These are phyloP conservation scores for Calonectria henricotiae DNA, from an alignment of 2,329 filamentous ascomycete genomes.

Conservation along the genomic window DNA sequence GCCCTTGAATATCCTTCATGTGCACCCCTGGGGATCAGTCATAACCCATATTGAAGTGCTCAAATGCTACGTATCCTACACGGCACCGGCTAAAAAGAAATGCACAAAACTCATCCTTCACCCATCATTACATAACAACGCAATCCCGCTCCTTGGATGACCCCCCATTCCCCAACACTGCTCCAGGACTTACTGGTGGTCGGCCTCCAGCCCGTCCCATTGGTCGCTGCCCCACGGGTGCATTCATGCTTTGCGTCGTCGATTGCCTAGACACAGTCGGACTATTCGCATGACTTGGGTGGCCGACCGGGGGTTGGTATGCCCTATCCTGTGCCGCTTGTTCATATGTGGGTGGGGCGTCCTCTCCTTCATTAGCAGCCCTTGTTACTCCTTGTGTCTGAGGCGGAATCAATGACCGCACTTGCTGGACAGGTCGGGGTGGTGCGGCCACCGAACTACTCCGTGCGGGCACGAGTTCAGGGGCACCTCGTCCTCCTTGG, in stretches of 20 bases:
- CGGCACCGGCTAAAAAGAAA: slow-evolving; percentile 12
- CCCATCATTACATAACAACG: slow-evolving; percentile 63
- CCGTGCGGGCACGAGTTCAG: slow-evolving; percentile 47
- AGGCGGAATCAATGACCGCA: slow-evolving; percentile 62
- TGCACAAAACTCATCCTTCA: slow-evolving; percentile 31
- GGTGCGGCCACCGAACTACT: slow-evolving; percentile 46
- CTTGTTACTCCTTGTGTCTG: slow-evolving; percentile 59
- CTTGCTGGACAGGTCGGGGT: slow-evolving; percentile 51
- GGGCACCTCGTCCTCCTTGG: slow-evolving; percentile 27
- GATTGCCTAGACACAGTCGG: slow-evolving; percentile 46
- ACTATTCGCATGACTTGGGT: slow-evolving; percentile 65
- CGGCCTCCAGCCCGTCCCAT: slow-evolving; percentile 43
- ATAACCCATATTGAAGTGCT: not conserved
- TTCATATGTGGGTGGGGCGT: slow-evolving; percentile 73
- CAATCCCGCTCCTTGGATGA: slow-evolving; percentile 59
- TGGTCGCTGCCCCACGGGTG: slow-evolving; percentile 43
- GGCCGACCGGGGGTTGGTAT: slow-evolving; percentile 69
- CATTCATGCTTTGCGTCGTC: slow-evolving; percentile 41
- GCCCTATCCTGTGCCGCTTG: slow-evolving; percentile 69
- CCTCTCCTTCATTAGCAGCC: slow-evolving; percentile 62
- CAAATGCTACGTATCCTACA: slow-evolving; percentile 18
- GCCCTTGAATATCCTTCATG: no score
- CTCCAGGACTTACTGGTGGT: slow-evolving; percentile 47
- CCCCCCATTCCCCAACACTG: slow-evolving; percentile 42
- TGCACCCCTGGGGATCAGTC: no score